Conservation (phyloP, 441 rosid genomes). For the Macaranga tanarius region DNA sequence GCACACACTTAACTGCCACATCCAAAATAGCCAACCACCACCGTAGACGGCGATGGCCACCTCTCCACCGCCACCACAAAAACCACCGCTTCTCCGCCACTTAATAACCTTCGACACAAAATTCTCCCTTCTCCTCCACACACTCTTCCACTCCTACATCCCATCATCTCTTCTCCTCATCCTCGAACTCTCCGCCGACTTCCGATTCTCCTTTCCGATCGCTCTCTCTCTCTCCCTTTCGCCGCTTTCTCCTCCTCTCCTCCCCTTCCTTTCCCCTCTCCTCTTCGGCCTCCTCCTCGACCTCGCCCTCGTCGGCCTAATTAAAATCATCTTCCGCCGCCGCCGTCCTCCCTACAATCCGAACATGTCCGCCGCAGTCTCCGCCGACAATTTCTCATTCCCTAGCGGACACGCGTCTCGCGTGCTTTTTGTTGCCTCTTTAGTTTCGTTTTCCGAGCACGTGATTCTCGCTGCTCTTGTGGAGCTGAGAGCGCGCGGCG, state of each 20-base stretch:
- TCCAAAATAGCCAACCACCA: constrained; percentile 1
- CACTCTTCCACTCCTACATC: constrained; percentile 43
- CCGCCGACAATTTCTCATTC: constrained; percentile 74
- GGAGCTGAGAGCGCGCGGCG: constrained; percentile 19
- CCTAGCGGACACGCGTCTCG: constrained; percentile 95
- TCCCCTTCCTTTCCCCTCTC: constrained; percentile 52
- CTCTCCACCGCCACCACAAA: constrained; percentile 26
- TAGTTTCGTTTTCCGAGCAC: constrained; percentile 39
- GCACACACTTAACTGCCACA: neutral
- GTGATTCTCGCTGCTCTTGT: constrained; percentile 18
- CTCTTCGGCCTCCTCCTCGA: constrained; percentile 80
- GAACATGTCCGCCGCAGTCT: constrained; percentile 63
- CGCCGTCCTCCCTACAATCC: constrained; percentile 79
- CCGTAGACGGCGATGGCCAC: constrained; percentile 17
- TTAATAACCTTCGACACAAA: constrained; percentile 40
- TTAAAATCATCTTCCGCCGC: constrained; percentile 76
- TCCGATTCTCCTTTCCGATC: constrained; percentile 75
- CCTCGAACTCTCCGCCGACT: constrained; percentile 79
- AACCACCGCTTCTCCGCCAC: constrained; percentile 26
- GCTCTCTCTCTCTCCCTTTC: constrained; percentile 57
- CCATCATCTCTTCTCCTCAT: constrained; percentile 52
- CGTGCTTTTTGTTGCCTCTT: constrained; percentile 61
- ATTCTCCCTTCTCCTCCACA: constrained; percentile 50
- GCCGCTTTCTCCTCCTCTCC: constrained; percentile 44
- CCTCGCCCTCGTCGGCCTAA: constrained; percentile 63